Base-by-base conservation (phyloP, 2,329 filamentous ascomycete species). In the Stagonosporopsis chrysanthemi region DNA sequence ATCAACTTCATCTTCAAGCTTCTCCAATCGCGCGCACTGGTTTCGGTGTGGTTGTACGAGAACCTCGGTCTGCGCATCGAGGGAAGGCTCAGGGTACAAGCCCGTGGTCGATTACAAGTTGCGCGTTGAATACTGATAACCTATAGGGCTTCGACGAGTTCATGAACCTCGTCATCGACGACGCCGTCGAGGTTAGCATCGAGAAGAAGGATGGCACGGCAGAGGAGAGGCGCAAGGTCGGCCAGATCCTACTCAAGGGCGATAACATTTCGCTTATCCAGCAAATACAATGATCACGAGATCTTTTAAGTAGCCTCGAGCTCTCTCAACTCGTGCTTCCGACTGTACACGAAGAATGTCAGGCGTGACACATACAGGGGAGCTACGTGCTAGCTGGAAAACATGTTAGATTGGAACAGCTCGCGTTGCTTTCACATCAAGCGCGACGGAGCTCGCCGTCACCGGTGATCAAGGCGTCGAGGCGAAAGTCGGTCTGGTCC, bases 101-200 rank as follows among this genome's bases (percentile, higher is more conserved):
- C 48, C 49, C 15, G 36, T 12, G 3, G 4, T n/a, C 24, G 33
- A 26, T 41, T 43, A 29, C 23, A 41, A 26, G 56, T 38, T 6
- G 45, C 54, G 31, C 36, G 11, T 31, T 44, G 36, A 3, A 38
- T 58, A 48, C 62, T 75, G 46, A 74, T 49, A 42, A 4, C 24
- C 62, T 33, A 35, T 61, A 97, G 92, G 93, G 95, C 14, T 99
- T 99, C 67, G 95, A 99, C 76, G 95, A 99, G 79, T 99, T 98
- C 81, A 97, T 99, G 93, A 99, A 99, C 81, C 83, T 99, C 46
- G 95, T 98, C 36, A 86, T 97, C 65, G 95, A 99, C 73, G 92
- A 99, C 69, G 95, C 95, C 28, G 87, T 97, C 55, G 94, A 98
- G 79, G 92, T 99, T 41, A 90, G 89, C 77, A 86, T 92, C 73